Evolutionary conservation across 2,329 filamentous ascomycete genomes (phyloP), one percentile per base, ranked within the genome.

Genomic region (Diplodia intermedia): DNA sequence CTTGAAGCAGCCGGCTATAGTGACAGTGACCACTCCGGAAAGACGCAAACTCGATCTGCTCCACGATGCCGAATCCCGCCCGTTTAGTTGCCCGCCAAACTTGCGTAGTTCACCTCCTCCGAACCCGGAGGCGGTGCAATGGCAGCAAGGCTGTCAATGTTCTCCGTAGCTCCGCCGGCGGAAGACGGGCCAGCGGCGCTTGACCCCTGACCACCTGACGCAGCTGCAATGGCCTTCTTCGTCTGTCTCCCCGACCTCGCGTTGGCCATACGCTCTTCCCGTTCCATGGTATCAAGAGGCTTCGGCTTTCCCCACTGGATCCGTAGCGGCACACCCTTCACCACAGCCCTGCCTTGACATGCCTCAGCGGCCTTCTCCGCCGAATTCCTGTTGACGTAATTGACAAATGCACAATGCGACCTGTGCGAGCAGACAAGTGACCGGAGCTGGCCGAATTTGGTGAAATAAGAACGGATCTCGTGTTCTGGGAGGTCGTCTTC

Each of bases 401-500:
- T 99, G 81, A 99, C 85, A 76, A 98, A 99, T 1, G 95, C 95
- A 78, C 94, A 98, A 76, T 98, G 95, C 18, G 94, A 94, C 83
- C 97, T 93, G 81, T 99, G 95, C 7, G 94, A 97, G 80, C 95
- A 98, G 47, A 99, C 90, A 18, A 99, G 82, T 31, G 93, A 97
- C 74, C 95, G 92, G 69, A 99, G 90, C 75, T 94, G 92, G 71
- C 95, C 95, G 74, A 94, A 93, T 20, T 88, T 87, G 69, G 92
- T 89, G 83, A 99, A 99, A 79, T 96, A 95, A 2, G 93, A 90
- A 57, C 95, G 91, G 31, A 99, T 85, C 74, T 94, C 93, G 80
- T 94, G 90, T 79, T 99, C 95, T 2, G 94, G 94, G 7, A 99
- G 84, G 75, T 99, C 95, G 76, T 99, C 95, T 79, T 99, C 95